phyloP scores from a whole-genome alignment of 768 basidiomycete genomes.

The Podaxis sp. region DNA sequence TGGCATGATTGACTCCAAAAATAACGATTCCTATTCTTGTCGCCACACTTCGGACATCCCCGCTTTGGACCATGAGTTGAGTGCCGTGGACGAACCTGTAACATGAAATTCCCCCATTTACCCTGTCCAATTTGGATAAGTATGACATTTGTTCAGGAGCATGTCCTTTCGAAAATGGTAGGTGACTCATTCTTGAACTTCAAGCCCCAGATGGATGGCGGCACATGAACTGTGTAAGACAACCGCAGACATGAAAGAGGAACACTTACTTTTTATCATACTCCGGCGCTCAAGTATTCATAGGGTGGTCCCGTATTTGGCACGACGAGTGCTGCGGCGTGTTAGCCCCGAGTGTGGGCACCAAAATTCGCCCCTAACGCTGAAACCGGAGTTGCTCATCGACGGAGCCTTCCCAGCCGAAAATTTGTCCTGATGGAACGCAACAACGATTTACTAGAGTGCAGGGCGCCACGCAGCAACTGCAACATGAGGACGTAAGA shows the following conservation, averaged over 20 bases:
- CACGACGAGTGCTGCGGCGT: neutral
- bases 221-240: neutral
- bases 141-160: neutral
- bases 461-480: too few relatives aligned
- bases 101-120: neutral
- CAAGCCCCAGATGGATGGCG: neutral
- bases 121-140: neutral
- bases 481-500: too few relatives aligned
- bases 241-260: neutral
- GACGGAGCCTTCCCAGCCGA: neutral
- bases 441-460: neutral
- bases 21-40: slow-evolving; percentile 14
- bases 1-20: slow-evolving; percentile 6
- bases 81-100: neutral
- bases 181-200: neutral
- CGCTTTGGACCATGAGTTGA: neutral
- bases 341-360: neutral
- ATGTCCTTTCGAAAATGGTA: neutral
- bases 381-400: neutral
- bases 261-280: neutral
- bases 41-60: neutral
- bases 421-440: neutral
- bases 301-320: neutral
- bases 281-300: neutral
- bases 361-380: neutral